Conservation (phyloP, 2,329 filamentous ascomycete genomes). For the Alternaria alternata region DNA sequence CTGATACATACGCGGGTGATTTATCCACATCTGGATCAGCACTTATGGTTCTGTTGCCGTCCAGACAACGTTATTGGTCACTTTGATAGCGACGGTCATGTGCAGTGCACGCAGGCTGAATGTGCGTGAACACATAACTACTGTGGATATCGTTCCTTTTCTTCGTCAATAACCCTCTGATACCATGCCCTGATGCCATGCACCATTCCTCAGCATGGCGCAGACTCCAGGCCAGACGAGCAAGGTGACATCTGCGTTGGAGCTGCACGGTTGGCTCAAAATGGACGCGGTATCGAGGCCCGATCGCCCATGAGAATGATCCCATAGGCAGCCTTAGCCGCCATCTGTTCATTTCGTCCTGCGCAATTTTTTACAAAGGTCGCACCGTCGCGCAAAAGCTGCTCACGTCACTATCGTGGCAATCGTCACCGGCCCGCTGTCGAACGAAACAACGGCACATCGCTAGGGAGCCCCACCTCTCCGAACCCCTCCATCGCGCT, state of each 20-base stretch:
- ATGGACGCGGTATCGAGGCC: slow-evolving; percentile 14
- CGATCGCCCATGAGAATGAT: slow-evolving; percentile 10
- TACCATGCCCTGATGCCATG: slow-evolving; percentile 4
- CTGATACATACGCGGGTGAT: neutral
- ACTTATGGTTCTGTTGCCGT: neutral
- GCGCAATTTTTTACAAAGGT: neutral
- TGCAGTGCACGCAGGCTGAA: neutral
- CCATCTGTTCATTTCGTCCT: slow-evolving; percentile 1
- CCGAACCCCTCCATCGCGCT: slow-evolving; percentile 24
- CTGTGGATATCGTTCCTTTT: neutral
- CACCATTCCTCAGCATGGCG: slow-evolving; percentile 4
- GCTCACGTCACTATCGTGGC: slow-evolving; percentile 25
- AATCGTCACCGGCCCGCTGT: slow-evolving; percentile 22
- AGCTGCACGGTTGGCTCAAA: slow-evolving; percentile 23
- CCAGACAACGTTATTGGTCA: neutral
- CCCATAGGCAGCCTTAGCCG: slow-evolving; percentile 10
- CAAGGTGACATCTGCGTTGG: slow-evolving; percentile 15
- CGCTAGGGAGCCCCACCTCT: slow-evolving; percentile 16
- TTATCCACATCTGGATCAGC: neutral
- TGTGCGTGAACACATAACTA: slow-evolving; percentile 2
- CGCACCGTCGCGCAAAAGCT: slow-evolving; percentile 8
- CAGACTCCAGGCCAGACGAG: slow-evolving; percentile 12
- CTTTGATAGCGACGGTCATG: neutral
- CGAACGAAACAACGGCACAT: slow-evolving; percentile 19
- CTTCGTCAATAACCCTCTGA: neutral